A percentile compares a stretch with the other conserved stretches of the same genome.
phyloP scores from a whole-genome alignment of 257 asterid genomes.

The Cruciata laevipes region DNA sequence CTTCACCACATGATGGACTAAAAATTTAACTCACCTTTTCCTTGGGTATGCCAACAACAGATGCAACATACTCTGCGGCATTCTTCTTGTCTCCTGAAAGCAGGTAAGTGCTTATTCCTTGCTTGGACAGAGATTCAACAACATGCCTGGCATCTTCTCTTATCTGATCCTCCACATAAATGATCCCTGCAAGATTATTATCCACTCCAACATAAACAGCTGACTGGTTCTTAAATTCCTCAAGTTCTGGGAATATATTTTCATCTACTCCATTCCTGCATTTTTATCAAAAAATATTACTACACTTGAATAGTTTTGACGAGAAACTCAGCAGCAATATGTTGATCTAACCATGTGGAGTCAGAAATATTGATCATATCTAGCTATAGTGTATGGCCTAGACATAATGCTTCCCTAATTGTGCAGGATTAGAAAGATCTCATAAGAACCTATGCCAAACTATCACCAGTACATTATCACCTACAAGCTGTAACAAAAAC shows the following conservation, averaged over 20 bases:
- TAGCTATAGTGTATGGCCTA: background rate
- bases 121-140: constrained; percentile 62
- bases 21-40: constrained; percentile 56
- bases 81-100: constrained; percentile 93
- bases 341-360: background rate
- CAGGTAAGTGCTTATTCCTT: constrained; percentile 76
- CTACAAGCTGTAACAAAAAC: background rate
- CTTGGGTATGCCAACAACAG: constrained; percentile 91
- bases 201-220: constrained; percentile 89
- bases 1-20: background rate
- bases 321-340: background rate
- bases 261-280: constrained; percentile 75
- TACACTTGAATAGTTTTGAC: background rate
- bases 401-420: background rate
- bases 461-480: background rate
- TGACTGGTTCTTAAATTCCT: constrained; percentile 82
- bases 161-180: constrained; percentile 93
- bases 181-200: constrained; percentile 74
- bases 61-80: constrained; percentile 94
- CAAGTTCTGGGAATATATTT: constrained; percentile 56
- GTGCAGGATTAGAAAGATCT: background rate
- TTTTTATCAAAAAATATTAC: constrained; percentile 2
- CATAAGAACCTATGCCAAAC: background rate
- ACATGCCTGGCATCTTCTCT: constrained; percentile 92
- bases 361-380: background rate